Base-by-base conservation (phyloP, 2,329 filamentous ascomycete species). In the Lecanicillium sp. region DNA sequence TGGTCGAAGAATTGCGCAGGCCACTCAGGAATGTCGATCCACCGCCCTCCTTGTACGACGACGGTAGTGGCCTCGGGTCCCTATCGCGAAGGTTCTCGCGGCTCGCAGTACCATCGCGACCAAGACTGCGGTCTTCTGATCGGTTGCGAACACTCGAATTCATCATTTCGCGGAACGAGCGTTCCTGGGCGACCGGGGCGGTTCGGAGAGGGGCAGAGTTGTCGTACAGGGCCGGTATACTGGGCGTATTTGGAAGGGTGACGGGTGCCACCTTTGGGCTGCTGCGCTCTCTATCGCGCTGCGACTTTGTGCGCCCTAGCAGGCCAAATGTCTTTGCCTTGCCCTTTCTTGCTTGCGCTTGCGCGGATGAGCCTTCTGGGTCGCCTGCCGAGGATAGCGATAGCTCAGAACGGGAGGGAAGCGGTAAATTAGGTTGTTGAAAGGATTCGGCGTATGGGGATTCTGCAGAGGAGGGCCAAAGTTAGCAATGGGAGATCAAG, bases 1-100 rank as follows among this genome's bases (percentile, higher is more conserved):
- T 82, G 36, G 76, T 82, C 14, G 81, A 81, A 5, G 81, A 80
- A 49, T 74, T 81, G 48, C 83, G 84, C 33, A 92, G 64, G 41
- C 83, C 87, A 46, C 74, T 84, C 53, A 92, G 76, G 40, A 92
- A 79, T 3, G 72, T 70, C 33, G 62, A 68, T 9, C 79, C 76
- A 13, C 80, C 78, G 34, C 72, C 78, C 33, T 83, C 79, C 38
- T 74, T 73, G 47, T 72, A 65, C 1, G 77, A 75, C 2, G 74
- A 71, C 19, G 65, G 69, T 49, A 68, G 75, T 47, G 57, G 64
- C 53, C 62, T 70, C 39, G 59, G 58, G 60, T 74, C 64, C 53
- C 61, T 71, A 39, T 73, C 72, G 36, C 62, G 62, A 33, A 64
- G 61, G 17, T 52, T 54, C 29, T 69, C 68, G 52, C 63, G 66